phyloP scores from a whole-genome alignment of 371 early-diverging fungal species.

The Apophysomyces variabilis region DNA sequence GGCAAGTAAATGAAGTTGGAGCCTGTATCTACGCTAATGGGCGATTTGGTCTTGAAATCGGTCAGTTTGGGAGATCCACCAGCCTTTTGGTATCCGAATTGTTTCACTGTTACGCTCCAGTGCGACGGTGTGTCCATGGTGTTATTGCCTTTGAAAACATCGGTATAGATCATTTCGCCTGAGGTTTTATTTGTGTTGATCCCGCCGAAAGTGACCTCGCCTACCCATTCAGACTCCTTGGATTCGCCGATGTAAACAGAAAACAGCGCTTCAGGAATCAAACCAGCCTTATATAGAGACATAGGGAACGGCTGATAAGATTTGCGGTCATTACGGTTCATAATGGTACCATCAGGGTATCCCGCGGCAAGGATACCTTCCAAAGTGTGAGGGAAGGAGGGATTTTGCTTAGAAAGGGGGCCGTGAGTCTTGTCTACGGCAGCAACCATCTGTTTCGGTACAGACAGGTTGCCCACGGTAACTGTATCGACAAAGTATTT shows the following conservation, averaged over 20 bases:
- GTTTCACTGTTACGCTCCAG: conserved; percentile 30
- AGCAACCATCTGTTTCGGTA: conserved; percentile 25
- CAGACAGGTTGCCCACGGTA: conserved; percentile 17
- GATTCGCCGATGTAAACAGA: conserved; percentile 29
- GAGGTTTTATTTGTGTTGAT: conserved; percentile 35
- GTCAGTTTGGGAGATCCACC: conserved; percentile 15
- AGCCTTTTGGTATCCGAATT: conserved; percentile 23
- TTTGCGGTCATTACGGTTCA: conserved; percentile 19
- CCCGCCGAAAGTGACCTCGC: conserved; percentile 55
- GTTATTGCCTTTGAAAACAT: conserved; percentile 17
- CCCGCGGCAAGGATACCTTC: conserved; percentile 37
- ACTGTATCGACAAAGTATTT: conserved; percentile 26
- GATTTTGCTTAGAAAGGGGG: conserved; percentile 21
- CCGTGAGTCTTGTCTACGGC: conserved; percentile 22
- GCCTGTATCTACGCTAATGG: conserved; percentile 47
- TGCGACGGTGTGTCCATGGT: conserved; percentile 6
- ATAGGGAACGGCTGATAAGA: conserved; percentile 26
- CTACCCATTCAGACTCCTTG: conserved; percentile 27
- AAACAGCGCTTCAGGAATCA: conserved; percentile 30
- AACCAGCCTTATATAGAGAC: conserved; percentile 22
- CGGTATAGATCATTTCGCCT: conserved; percentile 36
- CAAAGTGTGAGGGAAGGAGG: conserved; percentile 13
- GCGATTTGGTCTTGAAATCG: no score
- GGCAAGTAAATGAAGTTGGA: conserved; percentile 52
- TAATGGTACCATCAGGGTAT: conserved; percentile 22